Evolutionary conservation across 805 yeast genomes (phyloP), one percentile per base, ranked within the genome.

Genomic region (Metschnikowia continentalis): DNA sequence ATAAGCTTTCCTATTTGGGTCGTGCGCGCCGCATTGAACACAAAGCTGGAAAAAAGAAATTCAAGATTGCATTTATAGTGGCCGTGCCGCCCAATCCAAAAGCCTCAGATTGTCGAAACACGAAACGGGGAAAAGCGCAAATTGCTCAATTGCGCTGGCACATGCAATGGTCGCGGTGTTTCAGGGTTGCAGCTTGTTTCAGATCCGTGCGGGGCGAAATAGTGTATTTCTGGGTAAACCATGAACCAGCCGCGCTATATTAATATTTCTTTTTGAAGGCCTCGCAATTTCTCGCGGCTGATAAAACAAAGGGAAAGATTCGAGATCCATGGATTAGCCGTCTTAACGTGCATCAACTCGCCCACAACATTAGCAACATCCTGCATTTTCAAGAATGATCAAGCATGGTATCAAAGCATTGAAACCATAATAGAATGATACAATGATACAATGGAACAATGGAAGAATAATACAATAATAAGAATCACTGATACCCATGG

Each of bases 1-100:
- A 15, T 36, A n/a, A 19, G n/a, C 14, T 42, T 48, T 6, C 55
- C 55, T 30, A 17, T 33, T 42, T 39, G n/a, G 47, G 41, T 8
- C 8, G 35, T 3, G 32, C 35, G 48, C 43, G 20, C 35, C 48
- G 43, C 48, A 36, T 14, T 22, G 11, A 19, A 15, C 32, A 46
- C 42, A n/a, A 36, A 15, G 3, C 23, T 22, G 3, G 5, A 14
- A 46, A 46, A 46, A 46, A 46, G 43, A 20, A 46, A 46, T 45
- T 36, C 47, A n/a, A 22, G 13, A 8, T 22, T 10, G 19, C 36
- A 19, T 5, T 42, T 32, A 19, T 19, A 42, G 35, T 10, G 17
- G 17, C 11, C 14, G 37, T 6, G 14, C 23, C n/a, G 39, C 39
- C 6, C 13, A 5, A n/a, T 10, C 40, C 2, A 35, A 20, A 35